Percentiles rank a stretch among this genome's conserved stretches.
phyloP scores from a whole-genome alignment of 2,329 filamentous ascomycete genomes.

The Alternaria metachromatica region DNA sequence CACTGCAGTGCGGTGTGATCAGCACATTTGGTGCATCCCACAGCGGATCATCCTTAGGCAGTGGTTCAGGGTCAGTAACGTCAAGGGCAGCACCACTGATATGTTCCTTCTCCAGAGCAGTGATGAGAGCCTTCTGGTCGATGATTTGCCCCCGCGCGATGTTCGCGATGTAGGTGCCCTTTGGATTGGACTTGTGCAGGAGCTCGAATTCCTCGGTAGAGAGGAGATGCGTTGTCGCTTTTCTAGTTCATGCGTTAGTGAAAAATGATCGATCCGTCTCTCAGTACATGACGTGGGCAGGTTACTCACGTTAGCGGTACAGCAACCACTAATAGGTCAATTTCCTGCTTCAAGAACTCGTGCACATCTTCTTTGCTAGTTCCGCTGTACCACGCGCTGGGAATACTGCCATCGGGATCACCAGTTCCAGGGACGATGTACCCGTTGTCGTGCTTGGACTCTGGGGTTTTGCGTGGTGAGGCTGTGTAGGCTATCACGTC shows the following conservation, averaged over 20 bases:
- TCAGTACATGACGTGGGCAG: background rate
- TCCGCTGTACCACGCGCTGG: constrained; percentile 64
- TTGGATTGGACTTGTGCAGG: constrained; percentile 55
- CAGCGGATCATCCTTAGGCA: constrained; percentile 70
- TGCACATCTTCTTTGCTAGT: constrained; percentile 59
- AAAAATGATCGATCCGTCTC: background rate
- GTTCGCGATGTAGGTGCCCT: constrained; percentile 70
- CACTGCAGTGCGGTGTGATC: constrained; percentile 71
- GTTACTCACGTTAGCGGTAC: constrained; percentile 61
- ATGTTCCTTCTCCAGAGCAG: constrained; percentile 63
- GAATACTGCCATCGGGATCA: constrained; percentile 63
- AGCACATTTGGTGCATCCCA: constrained; percentile 74
- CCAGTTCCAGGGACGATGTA: constrained; percentile 74
- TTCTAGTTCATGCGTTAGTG: constrained; percentile 21
- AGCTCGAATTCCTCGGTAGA: constrained; percentile 61
- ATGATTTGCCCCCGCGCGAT: constrained; percentile 72
- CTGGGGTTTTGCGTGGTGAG: constrained; percentile 69
- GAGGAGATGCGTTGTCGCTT: constrained; percentile 62
- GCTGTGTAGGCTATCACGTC: constrained; percentile 78
- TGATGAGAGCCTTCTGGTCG: constrained; percentile 67
- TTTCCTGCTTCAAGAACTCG: constrained; percentile 60
- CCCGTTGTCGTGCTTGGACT: constrained; percentile 67
- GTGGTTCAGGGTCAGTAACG: constrained; percentile 79
- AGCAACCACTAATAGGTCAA: constrained; percentile 64
- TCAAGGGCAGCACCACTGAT: constrained; percentile 75